phyloP scores from a whole-genome alignment of 2,329 filamentous ascomycete genomes.

The Microsporum ferrugineum region DNA sequence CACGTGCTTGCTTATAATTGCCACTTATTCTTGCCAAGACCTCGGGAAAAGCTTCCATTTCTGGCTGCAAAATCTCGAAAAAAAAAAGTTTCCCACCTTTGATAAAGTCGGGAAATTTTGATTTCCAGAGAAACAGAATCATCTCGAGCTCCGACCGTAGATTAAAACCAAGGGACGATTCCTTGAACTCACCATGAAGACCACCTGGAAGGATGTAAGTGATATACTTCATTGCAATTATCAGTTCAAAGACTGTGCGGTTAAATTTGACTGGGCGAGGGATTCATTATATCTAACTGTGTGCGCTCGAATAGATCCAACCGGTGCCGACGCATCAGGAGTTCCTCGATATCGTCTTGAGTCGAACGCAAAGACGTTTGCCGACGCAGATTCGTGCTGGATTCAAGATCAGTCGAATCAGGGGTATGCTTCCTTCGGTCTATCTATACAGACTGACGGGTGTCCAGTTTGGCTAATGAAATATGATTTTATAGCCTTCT shows the following conservation, averaged over 20 bases:
- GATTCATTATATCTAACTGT: background rate
- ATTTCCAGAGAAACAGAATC: background rate
- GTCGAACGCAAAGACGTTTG: conserved; percentile 79
- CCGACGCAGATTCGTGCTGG: conserved; percentile 92
- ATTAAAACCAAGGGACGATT: background rate
- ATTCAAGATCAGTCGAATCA: conserved; percentile 90
- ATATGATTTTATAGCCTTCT: conserved; percentile 53
- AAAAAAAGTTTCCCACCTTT: conserved; percentile 3
- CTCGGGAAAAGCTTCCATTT: conserved; percentile 18
- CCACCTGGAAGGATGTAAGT: conserved; percentile 47
- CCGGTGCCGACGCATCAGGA: conserved; percentile 87
- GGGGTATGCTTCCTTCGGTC: conserved; percentile 34
- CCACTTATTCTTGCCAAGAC: conserved; percentile 7
- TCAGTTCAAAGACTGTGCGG: conserved; percentile 24
- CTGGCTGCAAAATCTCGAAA: background rate
- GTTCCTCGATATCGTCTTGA: conserved; percentile 94
- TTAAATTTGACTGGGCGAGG: conserved; percentile 6
- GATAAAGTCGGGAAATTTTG: conserved; percentile 4
- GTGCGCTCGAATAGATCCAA: conserved; percentile 55
- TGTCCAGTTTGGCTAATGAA: conserved; percentile 15
- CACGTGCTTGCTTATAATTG: conserved; percentile 9
- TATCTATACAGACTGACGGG: background rate
- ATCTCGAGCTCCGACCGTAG: background rate
- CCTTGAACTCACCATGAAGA: conserved; percentile 41
- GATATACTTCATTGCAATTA: background rate